A percentile compares a stretch with the other conserved stretches of the same genome.
Conservation (phyloP, 371 early-diverging fungal species). For the Saksenaea vasiformis region DNA sequence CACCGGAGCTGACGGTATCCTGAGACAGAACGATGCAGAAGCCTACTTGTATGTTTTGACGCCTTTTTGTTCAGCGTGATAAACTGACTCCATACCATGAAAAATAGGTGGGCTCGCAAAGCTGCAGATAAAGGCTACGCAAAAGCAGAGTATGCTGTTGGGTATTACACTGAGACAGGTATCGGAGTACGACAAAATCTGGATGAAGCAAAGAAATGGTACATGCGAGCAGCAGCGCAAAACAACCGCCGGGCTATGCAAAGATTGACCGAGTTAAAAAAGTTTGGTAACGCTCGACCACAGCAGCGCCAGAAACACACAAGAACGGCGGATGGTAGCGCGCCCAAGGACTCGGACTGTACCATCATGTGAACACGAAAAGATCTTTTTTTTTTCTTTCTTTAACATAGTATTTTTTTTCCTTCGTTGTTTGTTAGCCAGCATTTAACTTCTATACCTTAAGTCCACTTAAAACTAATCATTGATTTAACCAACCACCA, state of each 20-base stretch:
- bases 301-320: slow-evolving; percentile 37
- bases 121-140: slow-evolving; percentile 84
- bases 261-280: slow-evolving; percentile 74
- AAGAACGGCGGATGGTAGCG: slow-evolving; percentile 25
- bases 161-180: slow-evolving; percentile 82
- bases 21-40: slow-evolving; percentile 80
- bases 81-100: neutral
- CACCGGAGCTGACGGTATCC: slow-evolving; percentile 80
- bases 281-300: slow-evolving; percentile 46
- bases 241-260: slow-evolving; percentile 74
- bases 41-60: slow-evolving; percentile 59
- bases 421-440: neutral
- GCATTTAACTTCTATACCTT: slow-evolving; percentile 4
- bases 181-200: slow-evolving; percentile 70
- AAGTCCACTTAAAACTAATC: neutral
- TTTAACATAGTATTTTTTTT: neutral
- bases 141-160: slow-evolving; percentile 91
- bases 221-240: slow-evolving; percentile 75
- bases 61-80: neutral
- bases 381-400: neutral
- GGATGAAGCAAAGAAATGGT: slow-evolving; percentile 80
- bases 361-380: slow-evolving; percentile 33
- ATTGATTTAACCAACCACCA: neutral
- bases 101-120: slow-evolving; percentile 72
- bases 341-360: slow-evolving; percentile 44